Evolutionary conservation across 2,329 filamentous ascomycete species (phyloP), one percentile per base, ranked within the genome.

Genomic region (Elsinoe arachidis): DNA sequence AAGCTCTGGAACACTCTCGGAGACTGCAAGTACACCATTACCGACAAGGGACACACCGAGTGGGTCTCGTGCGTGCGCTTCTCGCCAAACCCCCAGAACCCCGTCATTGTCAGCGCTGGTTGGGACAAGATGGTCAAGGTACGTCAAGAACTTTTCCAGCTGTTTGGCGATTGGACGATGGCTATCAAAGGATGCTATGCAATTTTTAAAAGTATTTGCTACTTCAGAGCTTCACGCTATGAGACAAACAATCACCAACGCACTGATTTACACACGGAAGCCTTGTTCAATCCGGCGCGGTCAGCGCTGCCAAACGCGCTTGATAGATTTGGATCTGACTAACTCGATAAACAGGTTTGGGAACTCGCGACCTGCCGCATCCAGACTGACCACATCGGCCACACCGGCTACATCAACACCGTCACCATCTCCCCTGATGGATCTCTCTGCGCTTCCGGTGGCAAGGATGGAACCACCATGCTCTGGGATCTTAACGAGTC

Each of bases 51-150:
- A 76, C 93, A 99, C 85, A 90, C 90, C 78, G 93, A 99, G 80
- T 99, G 93, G 93, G 93, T 96, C 69, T 96, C 92, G 64, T 97
- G 92, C 83, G 93, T 99, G 69, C 88, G 93, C 78, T 99, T 99
- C 88, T 95, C 88, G 80, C 93, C 93, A 75, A 99, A 99, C 85
- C 93, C 93, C 73, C 92, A 97, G 84, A 99, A 97, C 87, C 92
- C 93, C 68, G 93, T 99, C 76, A 99, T 99, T 75, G 93, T 99
- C 76, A 95, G 88, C 76, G 86, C 87, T 78, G 91, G 91, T 71
- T 99, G 93, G 93, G 93, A 99, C 83, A 99, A 97, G 86, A 87
- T 97, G 70, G 93, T 99, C 76, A 99, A 99, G 93, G 93, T 99
- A 81, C 72, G 91, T 83, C 23, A 17, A 30, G 43, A 15, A 33